Conservation (phyloP, 148 eudicot species). For the Cornus controversa region DNA sequence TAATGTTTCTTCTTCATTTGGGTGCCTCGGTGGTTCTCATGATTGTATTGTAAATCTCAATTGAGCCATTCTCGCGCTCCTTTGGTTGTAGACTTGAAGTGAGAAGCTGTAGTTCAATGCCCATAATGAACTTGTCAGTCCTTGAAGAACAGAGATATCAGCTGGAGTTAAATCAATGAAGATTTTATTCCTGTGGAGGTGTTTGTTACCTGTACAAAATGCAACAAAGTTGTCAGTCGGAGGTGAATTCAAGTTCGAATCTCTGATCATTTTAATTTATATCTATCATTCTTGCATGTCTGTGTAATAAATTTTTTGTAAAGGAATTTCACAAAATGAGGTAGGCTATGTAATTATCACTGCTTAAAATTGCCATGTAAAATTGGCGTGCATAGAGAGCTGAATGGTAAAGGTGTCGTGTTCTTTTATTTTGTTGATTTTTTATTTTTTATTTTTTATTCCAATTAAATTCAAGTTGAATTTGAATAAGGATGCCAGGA, state of each 20-base stretch:
- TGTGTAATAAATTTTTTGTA: slow-evolving; percentile 32
- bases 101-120: not conserved
- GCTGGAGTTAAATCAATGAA: not conserved
- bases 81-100: not conserved
- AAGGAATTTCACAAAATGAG: slow-evolving; percentile 5
- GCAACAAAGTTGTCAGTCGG: not conserved
- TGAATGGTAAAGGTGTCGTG: not conserved
- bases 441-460: too few species aligned
- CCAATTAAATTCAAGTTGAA: too few species aligned
- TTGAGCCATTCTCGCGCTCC: not conserved
- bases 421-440: too few species aligned
- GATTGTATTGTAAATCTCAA: slow-evolving; percentile 18
- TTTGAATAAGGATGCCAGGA: too few species aligned
- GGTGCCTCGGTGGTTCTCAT: slow-evolving; percentile 17
- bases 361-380: not conserved
- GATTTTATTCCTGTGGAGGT: not conserved
- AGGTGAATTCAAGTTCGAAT: slow-evolving; percentile 4
- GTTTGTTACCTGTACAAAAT: not conserved
- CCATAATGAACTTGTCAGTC: not conserved
- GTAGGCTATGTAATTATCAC: slow-evolving; percentile 1
- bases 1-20: slow-evolving; percentile 13
- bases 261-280: slow-evolving; percentile 10
- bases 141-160: not conserved
- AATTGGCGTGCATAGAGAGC: not conserved
- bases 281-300: slow-evolving; percentile 28